Conservation (phyloP, 495 filamentous ascomycete genomes). For the Neurospora sp. region DNA sequence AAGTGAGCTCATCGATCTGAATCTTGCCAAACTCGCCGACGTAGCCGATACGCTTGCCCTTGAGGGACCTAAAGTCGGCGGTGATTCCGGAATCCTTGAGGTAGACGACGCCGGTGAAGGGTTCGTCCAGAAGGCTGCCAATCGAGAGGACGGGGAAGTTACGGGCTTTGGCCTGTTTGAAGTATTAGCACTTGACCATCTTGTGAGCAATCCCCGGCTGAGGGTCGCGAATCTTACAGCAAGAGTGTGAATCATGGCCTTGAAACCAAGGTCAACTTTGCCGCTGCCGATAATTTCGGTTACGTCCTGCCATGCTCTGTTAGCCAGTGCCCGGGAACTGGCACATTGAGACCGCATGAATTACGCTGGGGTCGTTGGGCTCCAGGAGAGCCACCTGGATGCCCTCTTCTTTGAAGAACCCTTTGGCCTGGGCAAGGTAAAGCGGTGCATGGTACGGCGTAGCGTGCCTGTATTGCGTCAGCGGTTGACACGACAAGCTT, state of each 20-base stretch:
- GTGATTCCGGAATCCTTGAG: slow-evolving; percentile 61
- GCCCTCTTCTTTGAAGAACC: slow-evolving; percentile 59
- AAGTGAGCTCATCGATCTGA: slow-evolving; percentile 64
- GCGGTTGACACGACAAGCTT: slow-evolving; percentile 5
- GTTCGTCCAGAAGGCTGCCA: slow-evolving; percentile 59
- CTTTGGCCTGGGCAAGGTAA: slow-evolving; percentile 59
- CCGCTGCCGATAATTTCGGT: slow-evolving; percentile 64
- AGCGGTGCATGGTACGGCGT: slow-evolving; percentile 65
- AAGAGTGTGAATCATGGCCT: slow-evolving; percentile 67
- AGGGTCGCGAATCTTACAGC: slow-evolving; percentile 32
- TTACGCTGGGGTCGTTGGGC: slow-evolving; percentile 56
- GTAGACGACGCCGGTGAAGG: slow-evolving; percentile 64
- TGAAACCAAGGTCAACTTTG: slow-evolving; percentile 65
- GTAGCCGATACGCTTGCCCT: slow-evolving; percentile 63
- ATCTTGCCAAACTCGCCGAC: slow-evolving; percentile 70
- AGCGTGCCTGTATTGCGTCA: slow-evolving; percentile 45
- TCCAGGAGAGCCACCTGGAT: slow-evolving; percentile 62
- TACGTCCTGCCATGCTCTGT: slow-evolving; percentile 34
- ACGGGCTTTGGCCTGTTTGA: slow-evolving; percentile 53
- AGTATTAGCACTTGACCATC: neutral
- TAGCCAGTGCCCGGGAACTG: neutral
- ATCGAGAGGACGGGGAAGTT: slow-evolving; percentile 59
- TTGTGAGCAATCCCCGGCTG: neutral
- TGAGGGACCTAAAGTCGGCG: slow-evolving; percentile 51
- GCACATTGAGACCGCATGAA: slow-evolving; percentile 2